Evolutionary conservation across 208 protist species (phyloP), one percentile per base, ranked within the genome.

Genomic region (Acanthamoeba culbertsoni): DNA sequence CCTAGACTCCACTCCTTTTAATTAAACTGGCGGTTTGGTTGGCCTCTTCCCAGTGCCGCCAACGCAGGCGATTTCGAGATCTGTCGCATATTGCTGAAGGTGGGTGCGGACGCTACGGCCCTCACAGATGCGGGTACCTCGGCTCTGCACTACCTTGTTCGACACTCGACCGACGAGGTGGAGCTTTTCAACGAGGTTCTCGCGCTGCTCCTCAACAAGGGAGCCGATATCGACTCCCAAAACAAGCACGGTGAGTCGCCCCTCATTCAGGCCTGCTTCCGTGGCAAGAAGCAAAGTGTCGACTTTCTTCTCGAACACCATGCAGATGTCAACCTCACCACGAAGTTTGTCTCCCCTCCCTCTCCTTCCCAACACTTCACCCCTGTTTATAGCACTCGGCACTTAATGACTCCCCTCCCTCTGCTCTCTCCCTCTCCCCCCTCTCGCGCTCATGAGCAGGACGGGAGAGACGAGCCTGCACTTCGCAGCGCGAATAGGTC

Each of bases 161-260:
- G 94, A n/a, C 94, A 94, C 43, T 95, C 93, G 16, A 71, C 42
- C 16, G 86, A 75, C 26, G 86, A 86, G 51, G 84, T 82, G 31
- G 93, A 93, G 3, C 91, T 94, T 33, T 93, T 84, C 91, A 51
- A 68, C 35, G 95, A 96, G 31, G 84, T 94, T 28, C 93, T 96
- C 48, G 42, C 93, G 59, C 33, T 93, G 26, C 94, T 96, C 40
- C 53, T 96, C 33, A 57, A 94, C 31, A 93, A 94, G 62, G 93
- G 93, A 62, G 93, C 94, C 8, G 84, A 96, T 53, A 90, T 96
- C 0, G 95, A 96, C 68, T 84, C 94, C 5, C 86, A 94, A 53
- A 95, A 95, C 62, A 93, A 94, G 62, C 86, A 94, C 51, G 95
- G 95, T 1, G 95, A 96, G 40, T 95, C 95, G 18, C 94, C 95